Evolutionary conservation across 176 grass and related monocot genomes (phyloP), one percentile per base, ranked within the genome.

Genomic region (Zizania latifolia): DNA sequence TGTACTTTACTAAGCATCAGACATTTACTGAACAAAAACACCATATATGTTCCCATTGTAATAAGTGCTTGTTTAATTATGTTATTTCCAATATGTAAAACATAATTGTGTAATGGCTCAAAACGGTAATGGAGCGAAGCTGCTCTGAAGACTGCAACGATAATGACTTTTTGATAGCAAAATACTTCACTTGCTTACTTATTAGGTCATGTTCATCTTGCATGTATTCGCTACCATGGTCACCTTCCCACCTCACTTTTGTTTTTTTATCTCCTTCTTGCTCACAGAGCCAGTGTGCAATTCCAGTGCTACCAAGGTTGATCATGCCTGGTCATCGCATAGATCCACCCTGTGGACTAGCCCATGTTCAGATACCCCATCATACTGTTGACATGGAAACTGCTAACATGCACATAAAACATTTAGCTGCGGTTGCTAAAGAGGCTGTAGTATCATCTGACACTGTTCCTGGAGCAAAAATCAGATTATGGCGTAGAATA

Each of bases 401-500:
- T 82, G 91, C 89, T 83, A 77, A 41, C 36, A 92, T 94, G 89
- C 87, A 94, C 80, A 78, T 99, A 71, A 99, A 99, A 86, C 95
- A 99, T 87, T 83, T 99, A 68, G 89, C 86, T 66, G 76, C 80
- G 3, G 89, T 82, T 86, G 95, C 95, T 33, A 99, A 94, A 88
- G 95, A 99, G 81, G 89, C 95, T 84, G 91, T 94, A 46, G 91
- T 72, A 55, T 83, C 69, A 69, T 83, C 91, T 65, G 95, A 99
- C 75, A 88, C 91, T 73, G 73, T 92, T 45, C 95, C 95, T 57
- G 95, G 95, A 45, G 92, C 95, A 69, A 93, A 90, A 72, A 93
- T 93, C 74, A 85, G 85, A 78, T 85, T 99, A 23, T 99, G 95
- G 95, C 91, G 95, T 34, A 92, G 95, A 92, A 99, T 94, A 91